Evolutionary conservation across 192 early-diverging fungal genomes (phyloP).

Genomic region (Oehlia diaphana): DNA sequence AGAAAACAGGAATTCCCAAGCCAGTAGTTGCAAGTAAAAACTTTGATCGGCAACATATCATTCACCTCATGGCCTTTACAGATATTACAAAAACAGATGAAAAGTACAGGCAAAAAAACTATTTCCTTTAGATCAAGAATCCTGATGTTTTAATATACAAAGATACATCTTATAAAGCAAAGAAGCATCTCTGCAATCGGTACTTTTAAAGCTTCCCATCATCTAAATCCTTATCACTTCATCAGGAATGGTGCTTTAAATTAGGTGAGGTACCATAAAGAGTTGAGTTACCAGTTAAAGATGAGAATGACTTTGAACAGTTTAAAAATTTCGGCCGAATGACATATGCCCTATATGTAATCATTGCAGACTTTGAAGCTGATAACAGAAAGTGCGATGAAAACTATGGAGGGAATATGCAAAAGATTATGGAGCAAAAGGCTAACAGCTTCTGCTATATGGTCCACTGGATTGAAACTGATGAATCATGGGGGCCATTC

Average conservation of each 20-base stretch:
- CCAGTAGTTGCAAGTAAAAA: too few relatives aligned
- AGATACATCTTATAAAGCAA: not conserved
- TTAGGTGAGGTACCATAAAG: not conserved
- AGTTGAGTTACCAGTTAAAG: slow-evolving; percentile 4
- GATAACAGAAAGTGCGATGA: not conserved
- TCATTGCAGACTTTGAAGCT: not conserved
- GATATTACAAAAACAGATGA: too few relatives aligned
- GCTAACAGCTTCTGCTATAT: slow-evolving; percentile 11
- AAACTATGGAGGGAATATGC: not conserved
- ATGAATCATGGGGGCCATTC: not conserved
- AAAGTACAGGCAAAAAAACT: too few relatives aligned
- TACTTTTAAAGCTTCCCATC: not conserved
- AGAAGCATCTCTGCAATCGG: not conserved
- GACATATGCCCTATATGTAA: not conserved
- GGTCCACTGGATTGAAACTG: not conserved
- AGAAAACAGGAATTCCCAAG: too few relatives aligned
- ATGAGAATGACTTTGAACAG: slow-evolving; percentile 1
- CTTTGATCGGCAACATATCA: too few relatives aligned
- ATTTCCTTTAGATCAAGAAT: not conserved
- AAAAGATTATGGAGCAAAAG: not conserved
- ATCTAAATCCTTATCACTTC: not conserved
- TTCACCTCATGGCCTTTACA: too few relatives aligned
- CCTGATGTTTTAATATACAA: not conserved
- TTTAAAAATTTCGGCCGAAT: not conserved
- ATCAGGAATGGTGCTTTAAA: not conserved